Base-by-base conservation (phyloP, 176 grass and related monocot species). In the Rhynchospora breviuscula region DNA sequence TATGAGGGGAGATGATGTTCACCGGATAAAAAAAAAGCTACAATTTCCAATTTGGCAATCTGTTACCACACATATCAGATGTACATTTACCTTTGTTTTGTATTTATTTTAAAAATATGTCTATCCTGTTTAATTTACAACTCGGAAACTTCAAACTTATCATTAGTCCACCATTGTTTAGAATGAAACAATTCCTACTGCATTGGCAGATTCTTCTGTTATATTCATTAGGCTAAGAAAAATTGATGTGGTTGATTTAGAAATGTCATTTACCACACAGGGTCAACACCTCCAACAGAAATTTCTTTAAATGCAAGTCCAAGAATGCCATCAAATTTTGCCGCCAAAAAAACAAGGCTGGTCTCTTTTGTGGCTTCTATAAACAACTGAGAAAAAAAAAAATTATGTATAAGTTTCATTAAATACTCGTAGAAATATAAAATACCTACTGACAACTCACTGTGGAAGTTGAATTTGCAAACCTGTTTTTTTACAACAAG, bases 271-370 rank as follows among this genome's bases (percentile, higher is more conserved):
- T 84, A 94, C 92, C 92, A 94, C 47, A 97, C 62, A 85, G 94
- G 94, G 65, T 85, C 79, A 40, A 51, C 76, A 78, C 59, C 52
- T 43, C 89, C 89, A 58, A 87, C 88, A 6, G 91, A 90, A 61
- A 97, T 92, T 90, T 93, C 89, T 60, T 90, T 84, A 85, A 93
- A 97, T 29, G 87, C 91, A 87, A 97, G 94, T n/a, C 91, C 94
- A 84, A 97, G 85, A 90, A 97, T 92, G 63, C 94, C 91, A 23
- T 97, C 91, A 44, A 97, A 97, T 84, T 97, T 97, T 60, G 82
- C 88, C 49, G 91, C 67, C 82, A 91, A 56, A 47, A 97, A 97
- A 67, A 89, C 93, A 46, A 97, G 9, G 81, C 91, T 62, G 25
- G 91, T 73, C 60, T 97, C 91, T 78, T 54, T 84, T 1, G 86